Conservation (phyloP, 768 basidiomycete genomes). For the Serpula lacrymans region DNA sequence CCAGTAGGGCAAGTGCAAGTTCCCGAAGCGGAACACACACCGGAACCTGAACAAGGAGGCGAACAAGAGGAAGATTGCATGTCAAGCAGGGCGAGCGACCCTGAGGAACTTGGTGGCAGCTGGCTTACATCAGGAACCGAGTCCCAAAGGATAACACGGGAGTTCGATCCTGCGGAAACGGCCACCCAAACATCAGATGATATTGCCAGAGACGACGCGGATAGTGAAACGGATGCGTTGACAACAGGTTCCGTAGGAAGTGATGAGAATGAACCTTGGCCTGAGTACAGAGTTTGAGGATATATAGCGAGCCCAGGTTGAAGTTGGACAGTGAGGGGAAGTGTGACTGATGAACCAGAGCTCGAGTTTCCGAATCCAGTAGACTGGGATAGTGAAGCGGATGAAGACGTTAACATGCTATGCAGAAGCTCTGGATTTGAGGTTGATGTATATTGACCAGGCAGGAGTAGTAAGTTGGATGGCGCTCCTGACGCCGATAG, state of each 20-base stretch:
- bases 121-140: conserved; percentile 72
- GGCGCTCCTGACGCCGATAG: conserved; percentile 54
- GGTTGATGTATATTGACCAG: conserved; percentile 70
- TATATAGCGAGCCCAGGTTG: conserved; percentile 69
- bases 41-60: conserved; percentile 68
- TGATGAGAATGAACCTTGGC: conserved; percentile 54
- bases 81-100: conserved; percentile 58
- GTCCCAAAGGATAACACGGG: conserved; percentile 73
- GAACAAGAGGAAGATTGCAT: conserved; percentile 75
- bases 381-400: conserved; percentile 54
- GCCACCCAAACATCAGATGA: conserved; percentile 68
- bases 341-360: conserved; percentile 39
- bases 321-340: conserved; percentile 68
- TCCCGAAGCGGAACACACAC: conserved; percentile 68
- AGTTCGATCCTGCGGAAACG: conserved; percentile 50
- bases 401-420: conserved; percentile 60
- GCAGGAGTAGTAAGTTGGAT: conserved; percentile 60
- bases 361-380: conserved; percentile 62
- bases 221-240: conserved; percentile 49
- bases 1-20: conserved; percentile 70
- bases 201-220: conserved; percentile 62
- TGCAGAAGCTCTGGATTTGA: conserved; percentile 74
- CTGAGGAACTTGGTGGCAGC: conserved; percentile 49
- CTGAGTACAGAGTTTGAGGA: conserved; percentile 58
- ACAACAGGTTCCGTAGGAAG: conserved; percentile 49